Conservation (phyloP, 495 filamentous ascomycete species). For the Collariella sp. region DNA sequence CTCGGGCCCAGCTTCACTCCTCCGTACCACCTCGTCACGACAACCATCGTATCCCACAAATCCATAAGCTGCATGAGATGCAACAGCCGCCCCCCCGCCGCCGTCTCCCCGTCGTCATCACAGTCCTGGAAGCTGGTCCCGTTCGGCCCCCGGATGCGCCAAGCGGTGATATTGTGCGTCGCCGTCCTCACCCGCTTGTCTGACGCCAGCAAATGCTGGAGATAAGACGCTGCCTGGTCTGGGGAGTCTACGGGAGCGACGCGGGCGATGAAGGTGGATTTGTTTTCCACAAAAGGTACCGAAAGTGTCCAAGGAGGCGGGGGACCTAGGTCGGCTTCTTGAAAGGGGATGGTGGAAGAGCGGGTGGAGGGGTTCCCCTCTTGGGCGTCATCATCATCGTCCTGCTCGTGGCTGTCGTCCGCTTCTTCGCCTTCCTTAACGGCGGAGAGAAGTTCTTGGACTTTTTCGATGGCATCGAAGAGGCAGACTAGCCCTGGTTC, state of each 20-base stretch:
- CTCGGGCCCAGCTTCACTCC: slow-evolving; percentile 80
- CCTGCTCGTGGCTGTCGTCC: neutral
- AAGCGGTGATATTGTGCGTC: slow-evolving; percentile 80
- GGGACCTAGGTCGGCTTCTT: neutral
- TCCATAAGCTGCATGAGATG: slow-evolving; percentile 93
- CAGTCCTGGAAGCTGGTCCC: slow-evolving; percentile 70
- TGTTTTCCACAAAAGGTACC: slow-evolving; percentile 64
- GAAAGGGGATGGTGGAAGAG: neutral
- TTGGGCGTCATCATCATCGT: neutral
- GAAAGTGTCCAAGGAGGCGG: slow-evolving; percentile 65
- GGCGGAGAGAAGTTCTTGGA: slow-evolving; percentile 29
- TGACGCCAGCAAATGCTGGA: slow-evolving; percentile 63
- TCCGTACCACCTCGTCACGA: slow-evolving; percentile 95
- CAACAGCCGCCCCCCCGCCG: slow-evolving; percentile 74
- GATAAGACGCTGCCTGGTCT: slow-evolving; percentile 55
- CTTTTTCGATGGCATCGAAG: slow-evolving; percentile 73
- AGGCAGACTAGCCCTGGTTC: slow-evolving; percentile 72
- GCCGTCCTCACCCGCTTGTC: slow-evolving; percentile 78
- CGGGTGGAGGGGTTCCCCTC: neutral
- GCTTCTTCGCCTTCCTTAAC: slow-evolving; percentile 9
- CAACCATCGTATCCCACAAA: slow-evolving; percentile 82
- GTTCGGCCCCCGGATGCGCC: slow-evolving; percentile 47
- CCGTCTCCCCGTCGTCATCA: slow-evolving; percentile 95
- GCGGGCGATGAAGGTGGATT: slow-evolving; percentile 80
- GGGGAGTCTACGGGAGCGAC: slow-evolving; percentile 57